Evolutionary conservation across 768 basidiomycete species (phyloP), one percentile per base, ranked within the genome.

Genomic region (Russula ochroleuca): DNA sequence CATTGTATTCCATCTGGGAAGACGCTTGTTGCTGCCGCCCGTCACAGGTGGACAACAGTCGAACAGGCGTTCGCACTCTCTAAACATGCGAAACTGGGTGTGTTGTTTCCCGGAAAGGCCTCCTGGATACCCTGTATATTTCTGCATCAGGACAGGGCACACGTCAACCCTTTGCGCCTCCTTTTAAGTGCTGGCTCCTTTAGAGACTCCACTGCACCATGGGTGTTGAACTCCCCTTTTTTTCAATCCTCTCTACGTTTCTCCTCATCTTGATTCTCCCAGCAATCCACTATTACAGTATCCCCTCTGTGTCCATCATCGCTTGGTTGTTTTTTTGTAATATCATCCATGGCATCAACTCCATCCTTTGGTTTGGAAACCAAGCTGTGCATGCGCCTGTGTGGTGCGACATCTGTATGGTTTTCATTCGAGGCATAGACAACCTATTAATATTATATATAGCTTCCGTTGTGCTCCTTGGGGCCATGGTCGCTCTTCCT

Each of bases 371-470:
- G 77, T 65, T 64, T 37, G 73, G 73, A 49, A 74, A 70, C 35
- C 62, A 64, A 49, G 64, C 51, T 2, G 66, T 73, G 43, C 62
- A 57, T 11, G 65, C 69, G 0, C 74, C 75, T 2, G 68, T 72
- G 8, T 79, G 75, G 74, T 78, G 78, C 63, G 78, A 79, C 62
- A 75, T 79, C 25, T 62, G 78, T 79, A 61, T 68, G 78, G 5
- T 23, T 54, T 51, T 37, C 47, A 4, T 25, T 25, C 35, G 47
- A 38, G 5, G 13, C 4, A 14, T 51, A 19, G 14, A 59, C 28
- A 2, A 28, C 11, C n/a, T 43, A 38, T 60, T 61, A 25, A 68
- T 40, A 15, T 37, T 25, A 28, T 19, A 23, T 40, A 17, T 21
- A 68, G 68, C 57, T 15, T 67, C 68, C 35, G 51, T 60, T 23